A percentile compares a stretch with the other conserved stretches of the same genome.
phyloP scores from a whole-genome alignment of 129 eudicot species.

The Daucus carota region DNA sequence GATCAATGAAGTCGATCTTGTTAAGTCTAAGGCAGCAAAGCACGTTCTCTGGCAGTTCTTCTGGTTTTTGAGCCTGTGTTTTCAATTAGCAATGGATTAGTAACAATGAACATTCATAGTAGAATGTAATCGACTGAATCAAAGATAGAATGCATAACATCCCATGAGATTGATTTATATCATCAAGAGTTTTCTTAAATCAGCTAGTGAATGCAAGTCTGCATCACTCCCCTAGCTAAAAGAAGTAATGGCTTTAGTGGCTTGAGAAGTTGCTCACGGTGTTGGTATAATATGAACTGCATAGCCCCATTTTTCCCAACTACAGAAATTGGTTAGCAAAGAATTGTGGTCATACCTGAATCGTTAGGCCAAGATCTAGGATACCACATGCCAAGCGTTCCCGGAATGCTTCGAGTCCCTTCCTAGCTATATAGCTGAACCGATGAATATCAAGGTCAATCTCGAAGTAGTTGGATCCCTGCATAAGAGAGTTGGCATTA shows the following conservation, averaged over 20 bases:
- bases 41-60: conserved; percentile 19
- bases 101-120: background rate
- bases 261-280: background rate
- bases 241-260: background rate
- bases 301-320: background rate
- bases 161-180: background rate
- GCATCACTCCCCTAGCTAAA: too few species aligned
- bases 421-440: conserved; percentile 83
- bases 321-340: background rate
- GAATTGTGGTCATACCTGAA: conserved; percentile 41
- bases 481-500: background rate
- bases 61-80: conserved; percentile 16
- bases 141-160: background rate
- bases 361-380: conserved; percentile 67
- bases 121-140: background rate
- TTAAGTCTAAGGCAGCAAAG: conserved; percentile 80
- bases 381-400: conserved; percentile 61
- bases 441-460: conserved; percentile 80
- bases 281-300: background rate
- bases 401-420: conserved; percentile 68
- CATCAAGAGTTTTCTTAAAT: background rate
- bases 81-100: background rate
- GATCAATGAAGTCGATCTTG: conserved; percentile 81
- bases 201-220: background rate
- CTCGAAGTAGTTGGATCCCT: conserved; percentile 83